Evolutionary conservation across 345 rosid genomes (phyloP).

Genomic region (Corchorus capsularis): DNA sequence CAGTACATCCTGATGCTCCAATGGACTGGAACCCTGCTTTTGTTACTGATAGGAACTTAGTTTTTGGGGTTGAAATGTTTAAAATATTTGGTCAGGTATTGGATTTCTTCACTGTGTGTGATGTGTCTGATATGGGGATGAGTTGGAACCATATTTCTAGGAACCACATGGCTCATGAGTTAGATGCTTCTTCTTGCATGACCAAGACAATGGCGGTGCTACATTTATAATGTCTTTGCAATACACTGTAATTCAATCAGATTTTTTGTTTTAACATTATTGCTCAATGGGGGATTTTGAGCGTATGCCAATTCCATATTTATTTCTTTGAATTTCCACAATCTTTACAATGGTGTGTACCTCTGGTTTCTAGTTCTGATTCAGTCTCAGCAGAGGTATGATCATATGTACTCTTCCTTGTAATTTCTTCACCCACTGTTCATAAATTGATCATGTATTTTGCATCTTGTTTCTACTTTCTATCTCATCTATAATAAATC

Average conservation of each 20-base stretch:
- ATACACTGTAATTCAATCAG: constrained; percentile 12
- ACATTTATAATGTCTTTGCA: constrained; percentile 48
- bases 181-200: constrained; percentile 81
- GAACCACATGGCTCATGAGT: constrained; percentile 70
- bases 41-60: constrained; percentile 65
- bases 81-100: constrained; percentile 95
- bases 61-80: constrained; percentile 95
- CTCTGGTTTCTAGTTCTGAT: constrained; percentile 21
- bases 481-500: constrained; percentile 8
- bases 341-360: constrained; percentile 15
- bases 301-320: constrained; percentile 18
- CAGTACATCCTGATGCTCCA: constrained; percentile 98
- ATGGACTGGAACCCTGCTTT: constrained; percentile 98
- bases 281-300: constrained; percentile 20
- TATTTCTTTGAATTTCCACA: constrained; percentile 31
- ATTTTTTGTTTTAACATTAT: constrained; percentile 4
- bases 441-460: constrained; percentile 26
- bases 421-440: constrained; percentile 23
- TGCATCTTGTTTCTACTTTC: constrained; percentile 17
- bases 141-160: constrained; percentile 84
- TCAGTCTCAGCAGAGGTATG: constrained; percentile 7
- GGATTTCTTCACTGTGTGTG: constrained; percentile 74
- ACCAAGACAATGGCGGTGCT: constrained; percentile 79
- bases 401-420: constrained; percentile 17
- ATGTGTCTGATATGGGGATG: constrained; percentile 41